Conservation (phyloP, 148 eudicot genomes). For the Pharnaceum exiguum region DNA sequence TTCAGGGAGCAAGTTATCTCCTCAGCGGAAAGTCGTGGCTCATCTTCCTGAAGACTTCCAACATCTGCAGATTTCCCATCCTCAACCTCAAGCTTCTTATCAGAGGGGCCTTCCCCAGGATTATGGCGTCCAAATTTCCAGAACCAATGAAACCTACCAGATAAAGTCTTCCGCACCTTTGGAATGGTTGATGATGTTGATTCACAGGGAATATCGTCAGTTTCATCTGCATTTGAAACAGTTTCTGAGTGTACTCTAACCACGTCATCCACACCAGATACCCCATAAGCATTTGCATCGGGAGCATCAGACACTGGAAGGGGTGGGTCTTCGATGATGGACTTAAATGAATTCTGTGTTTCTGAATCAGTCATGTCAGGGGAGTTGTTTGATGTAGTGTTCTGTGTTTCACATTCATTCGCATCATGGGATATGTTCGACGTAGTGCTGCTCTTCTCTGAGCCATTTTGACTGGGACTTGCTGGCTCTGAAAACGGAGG, state of each 20-base stretch:
- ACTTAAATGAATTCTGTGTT: conserved; percentile 15
- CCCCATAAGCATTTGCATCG: conserved; percentile 4
- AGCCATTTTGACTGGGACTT: conserved; percentile 47
- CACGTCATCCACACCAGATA: conserved; percentile 15
- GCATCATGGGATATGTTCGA: conserved; percentile 51
- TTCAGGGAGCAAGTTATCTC: conserved; percentile 19
- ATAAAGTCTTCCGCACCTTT: conserved; percentile 39
- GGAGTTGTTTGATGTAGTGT: conserved; percentile 44
- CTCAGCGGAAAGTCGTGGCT: conserved; percentile 25
- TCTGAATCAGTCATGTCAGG: conserved; percentile 39
- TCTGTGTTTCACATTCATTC: conserved; percentile 26
- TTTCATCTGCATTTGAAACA: no score
- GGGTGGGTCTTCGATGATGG: conserved; percentile 21
- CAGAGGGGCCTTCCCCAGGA: conserved; percentile 51
- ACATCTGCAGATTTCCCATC: conserved; percentile 30
- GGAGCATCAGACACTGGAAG: conserved; percentile 24
- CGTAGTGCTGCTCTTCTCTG: conserved; percentile 49
- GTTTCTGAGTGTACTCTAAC: conserved; percentile 20
- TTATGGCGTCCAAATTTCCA: conserved; percentile 65
- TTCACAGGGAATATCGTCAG: no score
- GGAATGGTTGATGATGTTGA: no score
- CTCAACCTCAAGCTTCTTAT: conserved; percentile 30
- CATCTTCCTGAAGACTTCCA: conserved; percentile 22
- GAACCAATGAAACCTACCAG: conserved; percentile 78
- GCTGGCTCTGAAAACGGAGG: conserved; percentile 48